Base-by-base conservation (phyloP, 192 early-diverging fungal genomes). In the Diversispora epigaea region DNA sequence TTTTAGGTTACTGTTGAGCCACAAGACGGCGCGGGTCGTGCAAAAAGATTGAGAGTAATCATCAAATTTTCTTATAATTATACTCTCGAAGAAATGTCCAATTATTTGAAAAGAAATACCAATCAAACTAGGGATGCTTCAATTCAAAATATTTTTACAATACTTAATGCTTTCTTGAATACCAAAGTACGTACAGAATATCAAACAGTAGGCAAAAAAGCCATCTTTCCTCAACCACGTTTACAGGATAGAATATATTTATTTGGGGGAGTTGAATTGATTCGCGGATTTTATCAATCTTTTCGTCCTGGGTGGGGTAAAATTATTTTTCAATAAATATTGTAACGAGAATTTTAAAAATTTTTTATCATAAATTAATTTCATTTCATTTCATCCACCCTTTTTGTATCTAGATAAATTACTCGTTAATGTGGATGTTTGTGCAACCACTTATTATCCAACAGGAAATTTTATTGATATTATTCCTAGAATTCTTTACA, bases 401-500 rank as follows among this genome's bases (percentile, higher is more conserved):
- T 54, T 14, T 54, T 54, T 54, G 12, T 17, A 17, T 54, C 0
- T 54, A 54, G 50, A 54, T 14, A 54, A 54, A 54, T 17, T 54
- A 14, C 50, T 54, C 4, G 14, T 54, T 54, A 54, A 54, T 54
- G n/a, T 54, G 12, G 50, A 54, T 54, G n/a, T 54, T 17, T 54
- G 50, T 54, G 50, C 50, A 17, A 54, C 50, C 12, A 54, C 50
- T 1, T 54, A 17, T 54, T 54, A 54, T 54, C 50, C 50, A 54
- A 4, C 50, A 4, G 50, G 50, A 17, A 11, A 89, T 17, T 54
- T 98, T 21, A 74, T 92, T 4, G 88, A 93, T 0, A 81, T 93
- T 17, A 83, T 92, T 0, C 80, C 83, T 15, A 86, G 87, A 73
- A 85, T 93, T 62, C 77, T 96, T 11, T 4, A 73, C 64, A 82